Evolutionary conservation across 441 rosid genomes (phyloP), one percentile per base, ranked within the genome.

Genomic region (Geranium incanum): DNA sequence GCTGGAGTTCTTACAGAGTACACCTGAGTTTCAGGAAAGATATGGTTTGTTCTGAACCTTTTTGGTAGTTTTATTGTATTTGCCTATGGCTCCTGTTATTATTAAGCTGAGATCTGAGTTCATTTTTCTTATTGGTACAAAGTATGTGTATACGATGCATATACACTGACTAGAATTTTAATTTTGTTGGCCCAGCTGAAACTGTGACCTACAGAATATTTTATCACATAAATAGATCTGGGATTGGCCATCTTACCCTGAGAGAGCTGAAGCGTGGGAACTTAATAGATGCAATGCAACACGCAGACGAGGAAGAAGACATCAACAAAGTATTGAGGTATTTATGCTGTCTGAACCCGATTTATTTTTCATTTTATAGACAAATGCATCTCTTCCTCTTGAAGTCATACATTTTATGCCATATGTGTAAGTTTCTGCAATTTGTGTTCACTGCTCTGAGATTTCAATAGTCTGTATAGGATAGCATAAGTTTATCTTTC

Each of bases 21-120:
- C 98, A 33, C 99, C 99, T 57, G 99, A 95, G 82, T 95, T 95
- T 86, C 99, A 95, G 83, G 96, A 95, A 81, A 87, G 99, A 95
- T 95, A 95, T 82, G 99, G 99, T 92, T 74, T 3, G 89, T 84
- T 74, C 72, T 72, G 11, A 70, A 70, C 59, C 68, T 38, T 75
- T 72, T 37, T 5, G 63, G 28, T 52, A 36, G 43, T 67, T 63
- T 76, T 69, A 6, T n/a, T 33, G 41, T 15, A 57, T 18, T 23
- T 68, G 28, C 23, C n/a, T 39, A 1, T 39, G 45, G 1, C 4
- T 60, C 65, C 12, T 60, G 66, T 62, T 7, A 36, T 62, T 57
- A 41, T 64, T 57, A 13, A 57, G 50, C 33, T 21, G 64, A n/a
- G 57, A 72, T 70, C 36, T 64, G 68, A 66, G 41, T 68, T 45